Evolutionary conservation across 352 stramenopile genomes (phyloP).

Genomic region (Thalassiosira mediterranea): DNA sequence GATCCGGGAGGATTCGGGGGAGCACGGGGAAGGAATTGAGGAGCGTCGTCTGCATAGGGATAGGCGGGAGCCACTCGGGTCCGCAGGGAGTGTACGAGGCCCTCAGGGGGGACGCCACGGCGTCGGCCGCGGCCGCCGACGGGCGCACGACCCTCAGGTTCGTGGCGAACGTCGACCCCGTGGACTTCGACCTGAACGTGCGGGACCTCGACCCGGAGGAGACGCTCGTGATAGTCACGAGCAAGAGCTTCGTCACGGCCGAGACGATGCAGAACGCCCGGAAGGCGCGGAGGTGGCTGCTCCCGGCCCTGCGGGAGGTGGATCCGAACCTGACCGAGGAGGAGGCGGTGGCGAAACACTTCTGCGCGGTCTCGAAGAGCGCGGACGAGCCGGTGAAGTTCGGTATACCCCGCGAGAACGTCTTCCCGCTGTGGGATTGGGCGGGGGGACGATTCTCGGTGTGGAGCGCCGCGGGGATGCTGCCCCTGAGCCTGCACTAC

Average conservation of each 20-base stretch:
- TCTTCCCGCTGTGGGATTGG: conserved; percentile 99
- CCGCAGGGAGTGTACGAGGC: conserved; percentile 97
- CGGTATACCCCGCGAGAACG: conserved; percentile 93
- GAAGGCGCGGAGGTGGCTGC: conserved; percentile 94
- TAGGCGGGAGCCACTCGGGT: conserved; percentile 94
- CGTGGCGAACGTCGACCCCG: conserved; percentile 97
- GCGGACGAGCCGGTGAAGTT: conserved; percentile 76
- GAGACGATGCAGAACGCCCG: conserved; percentile 99
- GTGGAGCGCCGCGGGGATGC: conserved; percentile 94
- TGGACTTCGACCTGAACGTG: conserved; percentile 92
- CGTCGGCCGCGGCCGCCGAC: conserved; percentile 77
- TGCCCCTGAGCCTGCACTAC: conserved; percentile 96
- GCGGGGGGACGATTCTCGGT: conserved; percentile 97
- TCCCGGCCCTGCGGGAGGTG: conserved; percentile 28
- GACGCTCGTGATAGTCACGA: conserved; percentile 96
- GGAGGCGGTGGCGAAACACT: conserved; percentile 82
- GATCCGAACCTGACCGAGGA: conserved; percentile 9
- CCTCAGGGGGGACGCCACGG: conserved; percentile 83
- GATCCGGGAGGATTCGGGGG: conserved; percentile 50
- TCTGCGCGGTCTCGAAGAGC: conserved; percentile 44
- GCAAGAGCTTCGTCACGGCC: conserved; percentile 98
- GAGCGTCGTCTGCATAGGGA: conserved; percentile 96
- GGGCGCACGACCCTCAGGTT: conserved; percentile 92
- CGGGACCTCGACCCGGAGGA: conserved; percentile 92
- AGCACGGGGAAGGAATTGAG: conserved; percentile 92